Percentiles rank a stretch among this genome's conserved stretches.
Conservation (phyloP, 164 flowering plant genomes). For the Liriodendron chinense region DNA sequence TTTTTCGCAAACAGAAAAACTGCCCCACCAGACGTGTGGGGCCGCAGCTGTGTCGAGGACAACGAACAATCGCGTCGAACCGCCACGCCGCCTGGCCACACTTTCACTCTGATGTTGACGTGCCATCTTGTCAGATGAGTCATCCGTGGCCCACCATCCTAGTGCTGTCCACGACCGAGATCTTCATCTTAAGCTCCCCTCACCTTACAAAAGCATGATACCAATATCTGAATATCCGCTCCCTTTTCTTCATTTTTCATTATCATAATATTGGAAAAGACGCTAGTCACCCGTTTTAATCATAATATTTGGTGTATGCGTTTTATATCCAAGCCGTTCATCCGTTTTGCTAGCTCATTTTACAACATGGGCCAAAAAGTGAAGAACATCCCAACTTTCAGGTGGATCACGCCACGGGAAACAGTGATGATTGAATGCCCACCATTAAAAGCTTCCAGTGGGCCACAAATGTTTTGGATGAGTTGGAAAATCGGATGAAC, state of each 20-base stretch:
- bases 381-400: no score
- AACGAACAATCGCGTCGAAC: background rate
- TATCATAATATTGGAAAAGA: background rate
- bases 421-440: no score
- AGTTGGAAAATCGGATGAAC: no score
- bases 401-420: no score
- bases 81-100: slow-evolving; percentile 5
- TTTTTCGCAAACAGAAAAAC: no score
- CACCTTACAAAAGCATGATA: background rate
- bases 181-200: background rate
- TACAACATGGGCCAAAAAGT: no score
- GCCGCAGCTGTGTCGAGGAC: background rate
- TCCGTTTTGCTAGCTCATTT: no score
- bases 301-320: no score
- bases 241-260: background rate
- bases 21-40: background rate
- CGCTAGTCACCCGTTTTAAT: background rate
- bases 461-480: no score
- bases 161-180: slow-evolving; percentile 1
- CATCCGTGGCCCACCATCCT: slow-evolving; percentile 9
- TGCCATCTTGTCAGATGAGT: slow-evolving; percentile 17
- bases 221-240: slow-evolving; percentile 11
- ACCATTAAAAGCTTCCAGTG: no score
- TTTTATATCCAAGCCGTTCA: no score
- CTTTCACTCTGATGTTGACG: slow-evolving; percentile 10